These are phyloP conservation scores for Stygiomarasmius scandens DNA, from an alignment of 1,284 basidiomycete genomes.

Conservation along the genomic window DNA sequence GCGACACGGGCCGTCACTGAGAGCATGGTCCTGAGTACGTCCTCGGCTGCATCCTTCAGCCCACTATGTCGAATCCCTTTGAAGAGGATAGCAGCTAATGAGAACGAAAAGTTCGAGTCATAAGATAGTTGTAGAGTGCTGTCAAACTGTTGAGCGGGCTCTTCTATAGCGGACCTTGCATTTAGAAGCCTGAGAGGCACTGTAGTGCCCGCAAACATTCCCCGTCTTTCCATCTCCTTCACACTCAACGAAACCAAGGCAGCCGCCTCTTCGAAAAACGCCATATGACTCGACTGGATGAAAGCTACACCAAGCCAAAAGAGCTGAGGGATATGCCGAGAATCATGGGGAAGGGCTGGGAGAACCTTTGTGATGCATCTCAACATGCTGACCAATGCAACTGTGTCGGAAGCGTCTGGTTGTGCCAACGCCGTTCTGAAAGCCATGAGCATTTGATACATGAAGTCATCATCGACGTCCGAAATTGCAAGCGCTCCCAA, in stretches of 20 bases:
- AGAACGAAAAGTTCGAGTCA: slow-evolving; percentile 79
- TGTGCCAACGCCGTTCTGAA: slow-evolving; percentile 68
- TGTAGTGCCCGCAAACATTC: slow-evolving; percentile 54
- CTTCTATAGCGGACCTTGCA: slow-evolving; percentile 65
- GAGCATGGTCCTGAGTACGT: slow-evolving; percentile 59
- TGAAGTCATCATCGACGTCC: slow-evolving; percentile 85
- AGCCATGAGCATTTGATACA: slow-evolving; percentile 88
- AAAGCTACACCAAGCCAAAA: slow-evolving; percentile 88
- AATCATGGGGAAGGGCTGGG: slow-evolving; percentile 66
- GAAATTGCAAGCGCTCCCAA: slow-evolving; percentile 80
- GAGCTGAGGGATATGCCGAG: slow-evolving; percentile 73
- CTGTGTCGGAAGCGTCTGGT: slow-evolving; percentile 71
- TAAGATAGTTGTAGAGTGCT: slow-evolving; percentile 77
- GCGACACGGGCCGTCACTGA: slow-evolving; percentile 50
- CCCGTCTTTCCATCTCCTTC: slow-evolving; percentile 66
- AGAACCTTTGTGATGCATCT: slow-evolving; percentile 81
- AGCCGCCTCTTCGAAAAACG: slow-evolving; percentile 74
- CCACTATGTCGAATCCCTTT: slow-evolving; percentile 79
- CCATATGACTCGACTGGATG: slow-evolving; percentile 75
- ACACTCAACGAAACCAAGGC: slow-evolving; percentile 67
- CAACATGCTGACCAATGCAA: slow-evolving; percentile 83
- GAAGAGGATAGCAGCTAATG: slow-evolving; percentile 81
- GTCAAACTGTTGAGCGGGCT: slow-evolving; percentile 76
- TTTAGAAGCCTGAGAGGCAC: slow-evolving; percentile 67
- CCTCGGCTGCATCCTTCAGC: slow-evolving; percentile 62